Evolutionary conservation across 164 flowering plant species (phyloP), one percentile per base, ranked within the genome.

Genomic region (Tetrastigma voinierianum): DNA sequence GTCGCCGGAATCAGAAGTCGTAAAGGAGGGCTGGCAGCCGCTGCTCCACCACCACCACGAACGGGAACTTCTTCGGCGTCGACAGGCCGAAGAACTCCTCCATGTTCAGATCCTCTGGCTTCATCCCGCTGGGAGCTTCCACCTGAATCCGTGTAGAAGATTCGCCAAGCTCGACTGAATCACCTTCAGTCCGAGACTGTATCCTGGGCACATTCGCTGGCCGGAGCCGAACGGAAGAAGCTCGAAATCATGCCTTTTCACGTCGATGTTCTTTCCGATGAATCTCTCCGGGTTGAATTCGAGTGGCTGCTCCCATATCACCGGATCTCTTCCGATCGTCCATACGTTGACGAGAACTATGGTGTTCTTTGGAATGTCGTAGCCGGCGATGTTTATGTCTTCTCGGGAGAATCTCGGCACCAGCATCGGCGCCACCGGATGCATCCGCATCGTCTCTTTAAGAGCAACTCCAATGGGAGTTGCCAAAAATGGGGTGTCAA

Each of bases 201-300:
- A 85, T 0, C 93, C 96, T 0, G 98, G 95, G n/a, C n/a, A n/a
- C 88, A 88, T 87, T 67, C 98, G 80, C 62, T 93, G 69, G 0
- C 98, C 98, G 0, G 95, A 72, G 0, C 96, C 98, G 54, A 90
- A 90, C 3, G 96, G 96, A 70, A 93, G 40, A 11, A 90, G 68
- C 79, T 86, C 86, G 17, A 76, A 93, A 61, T 83, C 82, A 0
- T 85, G 87, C 0, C 95, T 96, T 66, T 85, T 87, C 13, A 90
- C 88, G 57, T 93, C 93, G 3, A 87, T 81, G 9, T 17, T 20
- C 46, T 69, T 83, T 6, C 83, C 90, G 0, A 86, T 44, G 59
- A 92, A 90, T 70, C 97, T 81, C 46, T 87, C 90, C 0, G 94
- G 97, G 0, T 44, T 13, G 65, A 90, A 92, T 14, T 84, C 90